These are phyloP conservation scores for Naganishia antarctica DNA, from an alignment of 768 basidiomycete species.

Conservation along the genomic window DNA sequence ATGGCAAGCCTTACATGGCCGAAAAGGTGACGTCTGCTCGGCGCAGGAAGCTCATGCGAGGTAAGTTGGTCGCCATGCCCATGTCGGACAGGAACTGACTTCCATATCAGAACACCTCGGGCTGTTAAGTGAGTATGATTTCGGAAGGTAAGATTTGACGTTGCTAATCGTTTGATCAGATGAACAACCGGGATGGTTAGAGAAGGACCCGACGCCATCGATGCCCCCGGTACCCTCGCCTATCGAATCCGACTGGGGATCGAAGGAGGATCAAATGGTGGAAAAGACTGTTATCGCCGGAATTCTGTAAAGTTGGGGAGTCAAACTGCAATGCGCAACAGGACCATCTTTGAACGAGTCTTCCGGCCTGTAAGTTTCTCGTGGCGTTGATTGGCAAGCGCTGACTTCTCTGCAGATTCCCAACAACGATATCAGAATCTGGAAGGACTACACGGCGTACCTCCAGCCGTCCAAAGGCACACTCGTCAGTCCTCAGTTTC, in stretches of 20 bases:
- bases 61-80: too few relatives aligned
- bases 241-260: slow-evolving; percentile 63
- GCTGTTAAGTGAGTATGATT: slow-evolving; percentile 23
- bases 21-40: slow-evolving; percentile 76
- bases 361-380: slow-evolving; percentile 63
- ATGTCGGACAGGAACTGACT: too few relatives aligned
- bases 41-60: slow-evolving; percentile 75
- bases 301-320: slow-evolving; percentile 61
- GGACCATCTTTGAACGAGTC: slow-evolving; percentile 77
- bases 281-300: slow-evolving; percentile 72
- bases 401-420: slow-evolving; percentile 4
- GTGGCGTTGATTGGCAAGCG: too few relatives aligned
- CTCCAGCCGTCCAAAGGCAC: slow-evolving; percentile 31
- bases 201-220: slow-evolving; percentile 51
- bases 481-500: background rate
- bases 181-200: slow-evolving; percentile 58
- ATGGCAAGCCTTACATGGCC: slow-evolving; percentile 66
- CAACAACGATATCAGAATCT: slow-evolving; percentile 71
- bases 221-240: slow-evolving; percentile 75
- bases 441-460: slow-evolving; percentile 67
- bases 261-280: slow-evolving; percentile 61
- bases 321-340: slow-evolving; percentile 69
- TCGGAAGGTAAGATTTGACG: too few relatives aligned
- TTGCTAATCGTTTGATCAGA: too few relatives aligned
- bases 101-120: slow-evolving; percentile 31